phyloP scores from a whole-genome alignment of 2,329 filamentous ascomycete genomes.

The Pseudopyrenochaeta lycopersici region DNA sequence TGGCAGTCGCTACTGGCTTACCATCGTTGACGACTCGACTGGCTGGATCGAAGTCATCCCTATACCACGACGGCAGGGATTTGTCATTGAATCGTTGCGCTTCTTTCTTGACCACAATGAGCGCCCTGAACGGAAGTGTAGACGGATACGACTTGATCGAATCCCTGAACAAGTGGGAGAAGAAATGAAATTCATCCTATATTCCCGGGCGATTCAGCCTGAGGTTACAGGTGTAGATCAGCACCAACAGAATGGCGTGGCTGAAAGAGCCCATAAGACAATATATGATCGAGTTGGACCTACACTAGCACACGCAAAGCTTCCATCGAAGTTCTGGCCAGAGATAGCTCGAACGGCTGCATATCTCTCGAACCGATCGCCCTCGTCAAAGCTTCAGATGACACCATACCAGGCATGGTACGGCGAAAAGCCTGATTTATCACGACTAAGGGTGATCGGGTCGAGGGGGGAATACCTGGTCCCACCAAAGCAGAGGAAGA shows the following conservation, averaged over 20 bases:
- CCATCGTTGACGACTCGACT: constrained; percentile 17
- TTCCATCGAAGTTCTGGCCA: too few relatives aligned
- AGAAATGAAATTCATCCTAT: constrained; percentile 14
- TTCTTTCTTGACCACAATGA: constrained; percentile 12
- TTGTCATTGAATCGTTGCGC: not conserved
- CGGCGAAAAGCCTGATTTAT: too few relatives aligned
- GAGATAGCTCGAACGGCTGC: too few relatives aligned
- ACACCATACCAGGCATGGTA: too few relatives aligned
- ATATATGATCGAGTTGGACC: too few relatives aligned
- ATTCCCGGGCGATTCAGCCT: constrained; percentile 4
- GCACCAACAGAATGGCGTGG: constrained; percentile 10
- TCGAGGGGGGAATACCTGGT: too few relatives aligned
- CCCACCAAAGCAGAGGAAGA: too few relatives aligned
- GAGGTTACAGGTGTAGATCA: constrained; percentile 8
- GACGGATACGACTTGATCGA: constrained; percentile 1
- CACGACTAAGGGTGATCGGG: too few relatives aligned
- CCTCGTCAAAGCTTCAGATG: too few relatives aligned
- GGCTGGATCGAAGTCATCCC: constrained; percentile 11
- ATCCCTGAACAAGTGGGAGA: constrained; percentile 9
- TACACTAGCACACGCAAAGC: too few relatives aligned
- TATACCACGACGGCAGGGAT: constrained; percentile 2
- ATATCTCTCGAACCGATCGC: too few relatives aligned
- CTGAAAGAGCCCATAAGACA: not conserved
- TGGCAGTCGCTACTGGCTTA: constrained; percentile 18
- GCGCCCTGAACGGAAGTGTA: constrained; percentile 10